Conservation (phyloP, 441 rosid species). For the Cnidoscolus chayamansa region DNA sequence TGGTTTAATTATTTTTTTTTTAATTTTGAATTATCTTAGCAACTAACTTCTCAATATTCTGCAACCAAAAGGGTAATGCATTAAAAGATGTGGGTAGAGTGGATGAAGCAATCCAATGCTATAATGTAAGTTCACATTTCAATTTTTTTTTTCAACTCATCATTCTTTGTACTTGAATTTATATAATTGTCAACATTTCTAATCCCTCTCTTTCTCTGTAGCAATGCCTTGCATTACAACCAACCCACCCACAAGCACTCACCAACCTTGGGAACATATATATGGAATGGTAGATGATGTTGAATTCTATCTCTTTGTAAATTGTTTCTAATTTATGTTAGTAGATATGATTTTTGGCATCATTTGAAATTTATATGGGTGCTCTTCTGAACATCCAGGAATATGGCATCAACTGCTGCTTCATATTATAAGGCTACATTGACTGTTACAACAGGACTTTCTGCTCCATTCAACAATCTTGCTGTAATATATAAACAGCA, state of each 20-base stretch:
- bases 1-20: neutral
- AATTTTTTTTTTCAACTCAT: neutral
- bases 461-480: constrained; percentile 97
- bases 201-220: constrained; percentile 35
- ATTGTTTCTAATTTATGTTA: neutral
- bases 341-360: neutral
- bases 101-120: constrained; percentile 94
- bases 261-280: constrained; percentile 96
- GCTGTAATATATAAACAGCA: constrained; percentile 97
- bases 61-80: constrained; percentile 76
- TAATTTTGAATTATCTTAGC: neutral
- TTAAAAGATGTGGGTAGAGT: constrained; percentile 88
- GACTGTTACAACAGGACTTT: constrained; percentile 87
- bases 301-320: constrained; percentile 5
- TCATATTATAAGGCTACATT: constrained; percentile 86
- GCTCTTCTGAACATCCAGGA: constrained; percentile 48
- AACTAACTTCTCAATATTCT: constrained; percentile 19
- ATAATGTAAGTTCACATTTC: constrained; percentile 50
- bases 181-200: neutral
- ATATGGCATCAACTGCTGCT: constrained; percentile 79
- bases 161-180: constrained; percentile 1
- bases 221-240: constrained; percentile 95
- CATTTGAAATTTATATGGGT: constrained; percentile 5
- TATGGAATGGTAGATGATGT: constrained; percentile 79
- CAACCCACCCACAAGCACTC: constrained; percentile 95